phyloP scores from a whole-genome alignment of 164 flowering plant genomes.

The Vitis cinerea region DNA sequence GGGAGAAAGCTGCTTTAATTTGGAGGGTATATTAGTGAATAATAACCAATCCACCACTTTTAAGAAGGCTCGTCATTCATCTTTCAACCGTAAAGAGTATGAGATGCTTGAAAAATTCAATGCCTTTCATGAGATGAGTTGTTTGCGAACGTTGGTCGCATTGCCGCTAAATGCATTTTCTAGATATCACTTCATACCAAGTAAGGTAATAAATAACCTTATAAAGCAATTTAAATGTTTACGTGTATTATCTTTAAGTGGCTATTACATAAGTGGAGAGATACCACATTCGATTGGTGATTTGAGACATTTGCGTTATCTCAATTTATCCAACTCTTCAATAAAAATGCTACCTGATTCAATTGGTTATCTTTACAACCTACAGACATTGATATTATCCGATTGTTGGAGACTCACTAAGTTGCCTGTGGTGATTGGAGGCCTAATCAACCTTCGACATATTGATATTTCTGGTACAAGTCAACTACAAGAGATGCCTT shows the following conservation, averaged over 20 bases:
- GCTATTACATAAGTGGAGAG: neutral
- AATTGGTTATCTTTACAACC: neutral
- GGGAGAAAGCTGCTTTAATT: too few species aligned
- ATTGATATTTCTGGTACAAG: neutral
- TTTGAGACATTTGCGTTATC: conserved; percentile 12
- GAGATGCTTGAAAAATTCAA: too few species aligned
- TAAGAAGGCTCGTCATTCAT: too few species aligned
- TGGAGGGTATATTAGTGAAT: too few species aligned
- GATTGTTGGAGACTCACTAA: neutral
- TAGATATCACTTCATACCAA: too few species aligned
- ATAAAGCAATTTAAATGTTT: neutral
- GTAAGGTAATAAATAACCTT: too few species aligned
- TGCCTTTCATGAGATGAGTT: too few species aligned
- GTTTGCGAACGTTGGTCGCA: too few species aligned
- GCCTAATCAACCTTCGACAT: conserved; percentile 12
- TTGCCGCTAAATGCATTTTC: too few species aligned
- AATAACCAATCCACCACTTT: too few species aligned
- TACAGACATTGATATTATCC: conserved; percentile 12
- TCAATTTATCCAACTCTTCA: conserved; percentile 9
- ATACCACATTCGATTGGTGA: conserved; percentile 7
- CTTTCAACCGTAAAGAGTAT: too few species aligned
- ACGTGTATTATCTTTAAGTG: conserved; percentile 16
- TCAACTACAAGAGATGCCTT: conserved; percentile 5
- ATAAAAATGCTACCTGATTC: conserved; percentile 13
- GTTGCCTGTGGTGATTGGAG: conserved; percentile 2